Evolutionary conservation across 2,329 filamentous ascomycete species (phyloP).

Genomic region (Fusarium begoniae): DNA sequence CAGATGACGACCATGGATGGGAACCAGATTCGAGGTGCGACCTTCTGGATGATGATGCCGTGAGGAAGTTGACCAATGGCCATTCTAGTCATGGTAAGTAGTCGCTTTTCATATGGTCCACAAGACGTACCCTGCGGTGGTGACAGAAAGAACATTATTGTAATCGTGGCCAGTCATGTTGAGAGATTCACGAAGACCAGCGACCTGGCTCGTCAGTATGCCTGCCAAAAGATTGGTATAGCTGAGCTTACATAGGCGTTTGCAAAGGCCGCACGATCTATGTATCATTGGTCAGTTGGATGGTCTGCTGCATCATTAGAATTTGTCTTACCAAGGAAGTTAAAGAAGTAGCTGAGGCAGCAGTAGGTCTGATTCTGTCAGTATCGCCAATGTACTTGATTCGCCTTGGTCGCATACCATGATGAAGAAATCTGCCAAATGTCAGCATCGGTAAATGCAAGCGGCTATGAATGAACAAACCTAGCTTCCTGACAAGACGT

Average conservation of each 20-base stretch:
- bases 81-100: conserved; percentile 35
- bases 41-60: conserved; percentile 67
- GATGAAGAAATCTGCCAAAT: conserved; percentile 45
- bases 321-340: conserved; percentile 47
- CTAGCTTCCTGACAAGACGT: conserved; percentile 43
- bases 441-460: accelerated
- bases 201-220: conserved; percentile 40
- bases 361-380: conserved; percentile 43
- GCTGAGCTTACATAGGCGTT: conserved; percentile 51
- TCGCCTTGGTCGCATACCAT: conserved; percentile 7
- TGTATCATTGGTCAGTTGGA: neutral
- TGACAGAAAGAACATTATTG: conserved; percentile 40
- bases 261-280: conserved; percentile 39
- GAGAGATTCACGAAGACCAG: conserved; percentile 55
- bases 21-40: conserved; percentile 67
- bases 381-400: accelerated
- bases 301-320: accelerated
- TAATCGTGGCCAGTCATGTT: conserved; percentile 54
- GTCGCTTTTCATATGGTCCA: accelerated
- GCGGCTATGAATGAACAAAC: neutral
- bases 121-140: conserved; percentile 39
- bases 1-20: conserved; percentile 68
- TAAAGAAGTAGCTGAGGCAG: conserved; percentile 49
- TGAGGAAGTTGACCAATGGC: conserved; percentile 65
- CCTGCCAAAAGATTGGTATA: accelerated